Base-by-base conservation (phyloP, 2,329 filamentous ascomycete genomes). In the Trichoderma sp. region DNA sequence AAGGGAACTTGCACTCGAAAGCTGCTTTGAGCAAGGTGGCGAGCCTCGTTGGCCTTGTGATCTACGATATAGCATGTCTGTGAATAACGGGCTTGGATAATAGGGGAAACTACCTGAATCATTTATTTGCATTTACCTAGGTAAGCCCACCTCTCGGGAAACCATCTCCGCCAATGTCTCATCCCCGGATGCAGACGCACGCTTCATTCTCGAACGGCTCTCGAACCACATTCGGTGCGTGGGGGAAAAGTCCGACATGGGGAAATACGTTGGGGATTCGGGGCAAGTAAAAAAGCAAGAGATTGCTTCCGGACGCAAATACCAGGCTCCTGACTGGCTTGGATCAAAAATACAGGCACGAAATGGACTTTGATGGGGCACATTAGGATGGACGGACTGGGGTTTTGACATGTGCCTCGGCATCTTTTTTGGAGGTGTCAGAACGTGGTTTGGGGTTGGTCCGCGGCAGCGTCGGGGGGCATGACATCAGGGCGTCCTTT, bases 401-500 rank as follows among this genome's bases (percentile, higher is more conserved):
- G 66, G 50, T 16, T 63, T 56, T 59, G 65, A 35, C 38, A 63
- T 35, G 53, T 69, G 33, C 73, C 73, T 75, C 73, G 73, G 73
- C 73, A 69, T 75, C 41, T 63, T 60, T 31, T 56, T 56, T 21
- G 18, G 50, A 9, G n/a, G 9, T 56, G 50, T 24, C 50, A 56
- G 50, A 21, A 21, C n/a, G 50, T 24, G n/a, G 21, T 56, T 41
- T 66, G 21, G 63, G 11, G 8, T 18, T 18, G 45, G 35, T 59
- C 53, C 74, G 45, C 41, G 63, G 75, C 45, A 68, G 50, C 62
- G 38, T 71, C 68, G 56, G 62, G 56, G 62, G 45, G 50, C 69
- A 76, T 76, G 75, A 76, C 75, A 74, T 76, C 75, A 74, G 41
- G 45, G 41, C 4, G 18, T 53, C n/a, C 21, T 41, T 74, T 75